Evolutionary conservation across 495 filamentous ascomycete genomes (phyloP), one percentile per base, ranked within the genome.

Genomic region (Talaromyces adpressus): DNA sequence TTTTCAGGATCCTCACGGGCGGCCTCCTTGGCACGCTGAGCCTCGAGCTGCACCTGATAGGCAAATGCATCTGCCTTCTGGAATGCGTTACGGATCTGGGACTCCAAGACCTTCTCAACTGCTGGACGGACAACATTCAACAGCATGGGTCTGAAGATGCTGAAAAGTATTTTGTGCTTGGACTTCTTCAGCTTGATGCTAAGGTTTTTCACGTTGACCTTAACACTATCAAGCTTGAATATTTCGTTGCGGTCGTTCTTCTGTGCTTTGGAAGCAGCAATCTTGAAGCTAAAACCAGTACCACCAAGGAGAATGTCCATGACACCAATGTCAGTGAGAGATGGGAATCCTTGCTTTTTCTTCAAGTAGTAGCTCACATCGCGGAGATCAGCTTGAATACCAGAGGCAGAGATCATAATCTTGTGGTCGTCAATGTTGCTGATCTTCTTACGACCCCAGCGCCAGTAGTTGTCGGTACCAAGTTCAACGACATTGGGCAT

Each of bases 321-420:
- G 30, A 98, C 77, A 76, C 94, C 94, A 3, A 83, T 89, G 69
- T 98, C 94, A 54, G 85, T 92, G 72, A 98, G 80, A 12, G 89
- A 85, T 2, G 93, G 95, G 81, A 97, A 97, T 51, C 95, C 95
- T 71, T 95, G 81, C 83, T 98, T 98, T 77, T 88, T 89, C 76
- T 95, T 92, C 79, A 98, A 83, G 73, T 97, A 93, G 81, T 95
- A 98, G 79, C 88, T 89, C 59, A 98, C 90, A 74, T 98, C 94
- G 71, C 73, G 70, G 2, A 81, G 67, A 59, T 79, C 77, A 20
- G 71, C 68, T 78, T 98, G 94, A 59, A 98, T 84, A 20, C 93
- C 92, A 58, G 91, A 94, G 5, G 90, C 89, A 41, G 89, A 89
- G 52, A 98, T 80, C 81, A 93, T 81, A 66, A 81, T 74, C 73